These are phyloP conservation scores for Erodium maritimum DNA, from an alignment of 345 rosid genomes.

Conservation along the genomic window DNA sequence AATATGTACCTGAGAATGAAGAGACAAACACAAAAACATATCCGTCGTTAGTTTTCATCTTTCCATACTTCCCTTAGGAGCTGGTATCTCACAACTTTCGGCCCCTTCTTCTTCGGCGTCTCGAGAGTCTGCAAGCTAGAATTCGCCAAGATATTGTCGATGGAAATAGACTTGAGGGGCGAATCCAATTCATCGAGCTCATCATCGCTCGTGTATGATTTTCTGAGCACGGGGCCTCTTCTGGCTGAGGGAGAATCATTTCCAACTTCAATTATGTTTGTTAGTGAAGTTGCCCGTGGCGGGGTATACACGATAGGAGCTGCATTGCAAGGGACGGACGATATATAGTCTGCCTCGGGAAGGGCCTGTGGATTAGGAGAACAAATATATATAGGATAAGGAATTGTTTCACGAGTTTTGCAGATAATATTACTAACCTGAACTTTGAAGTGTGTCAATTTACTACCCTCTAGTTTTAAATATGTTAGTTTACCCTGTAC, in stretches of 20 bases:
- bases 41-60: slow-evolving; percentile 24
- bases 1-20: neutral
- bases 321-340: slow-evolving; percentile 51
- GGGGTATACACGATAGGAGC: slow-evolving; percentile 44
- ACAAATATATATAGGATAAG: neutral
- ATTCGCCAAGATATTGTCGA: slow-evolving; percentile 27
- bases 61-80: slow-evolving; percentile 72
- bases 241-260: slow-evolving; percentile 28
- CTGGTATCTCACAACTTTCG: slow-evolving; percentile 50
- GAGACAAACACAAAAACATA: neutral
- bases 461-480: too few relatives aligned
- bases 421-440: too few relatives aligned
- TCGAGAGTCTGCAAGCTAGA: slow-evolving; percentile 23
- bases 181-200: slow-evolving; percentile 83
- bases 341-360: slow-evolving; percentile 31
- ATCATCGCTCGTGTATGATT: slow-evolving; percentile 75
- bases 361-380: slow-evolving; percentile 28
- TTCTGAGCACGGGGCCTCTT: slow-evolving; percentile 42
- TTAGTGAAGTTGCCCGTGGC: slow-evolving; percentile 42
- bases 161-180: slow-evolving; percentile 38
- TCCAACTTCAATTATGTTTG: slow-evolving; percentile 42
- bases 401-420: neutral
- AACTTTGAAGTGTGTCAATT: too few relatives aligned
- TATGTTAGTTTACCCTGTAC: too few relatives aligned
- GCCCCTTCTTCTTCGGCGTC: slow-evolving; percentile 22